These are phyloP conservation scores for Penicillium arizonense DNA, from an alignment of 495 filamentous ascomycete genomes.

Conservation along the genomic window DNA sequence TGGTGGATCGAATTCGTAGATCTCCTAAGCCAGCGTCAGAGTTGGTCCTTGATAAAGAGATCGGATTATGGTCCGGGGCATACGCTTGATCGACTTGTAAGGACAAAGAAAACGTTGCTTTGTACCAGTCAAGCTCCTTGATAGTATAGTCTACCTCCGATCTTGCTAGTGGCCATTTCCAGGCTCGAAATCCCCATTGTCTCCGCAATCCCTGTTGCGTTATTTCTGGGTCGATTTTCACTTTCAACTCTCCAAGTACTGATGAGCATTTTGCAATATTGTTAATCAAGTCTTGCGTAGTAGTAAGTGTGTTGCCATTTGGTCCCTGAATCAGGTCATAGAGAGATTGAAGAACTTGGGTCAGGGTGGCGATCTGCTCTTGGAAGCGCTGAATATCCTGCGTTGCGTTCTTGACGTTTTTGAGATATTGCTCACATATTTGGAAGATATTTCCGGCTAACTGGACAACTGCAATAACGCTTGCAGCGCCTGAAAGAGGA, in stretches of 20 bases:
- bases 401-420: constrained; percentile 31
- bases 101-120: constrained; percentile 32
- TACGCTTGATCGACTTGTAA: constrained; percentile 43
- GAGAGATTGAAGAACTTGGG: constrained; percentile 19
- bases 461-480: constrained; percentile 37
- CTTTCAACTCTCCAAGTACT: constrained; percentile 29
- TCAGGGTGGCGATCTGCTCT: constrained; percentile 23
- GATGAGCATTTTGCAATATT: constrained; percentile 22
- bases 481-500: constrained; percentile 28
- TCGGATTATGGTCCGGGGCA: constrained; percentile 5
- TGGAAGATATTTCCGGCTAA: constrained; percentile 25
- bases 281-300: constrained; percentile 6
- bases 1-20: too few species aligned
- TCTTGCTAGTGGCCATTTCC: constrained; percentile 43
- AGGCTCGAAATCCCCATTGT: constrained; percentile 31
- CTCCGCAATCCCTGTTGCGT: constrained; percentile 21
- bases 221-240: constrained; percentile 25
- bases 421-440: constrained; percentile 29
- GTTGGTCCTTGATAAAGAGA: constrained; percentile 2
- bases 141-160: constrained; percentile 36
- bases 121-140: constrained; percentile 29
- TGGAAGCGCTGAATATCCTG: constrained; percentile 32
- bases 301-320: constrained; percentile 7
- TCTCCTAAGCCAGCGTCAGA: constrained; percentile 49
- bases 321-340: constrained; percentile 13